Base-by-base conservation (phyloP, 768 basidiomycete species). In the Kwoniella newhampshirensis region DNA sequence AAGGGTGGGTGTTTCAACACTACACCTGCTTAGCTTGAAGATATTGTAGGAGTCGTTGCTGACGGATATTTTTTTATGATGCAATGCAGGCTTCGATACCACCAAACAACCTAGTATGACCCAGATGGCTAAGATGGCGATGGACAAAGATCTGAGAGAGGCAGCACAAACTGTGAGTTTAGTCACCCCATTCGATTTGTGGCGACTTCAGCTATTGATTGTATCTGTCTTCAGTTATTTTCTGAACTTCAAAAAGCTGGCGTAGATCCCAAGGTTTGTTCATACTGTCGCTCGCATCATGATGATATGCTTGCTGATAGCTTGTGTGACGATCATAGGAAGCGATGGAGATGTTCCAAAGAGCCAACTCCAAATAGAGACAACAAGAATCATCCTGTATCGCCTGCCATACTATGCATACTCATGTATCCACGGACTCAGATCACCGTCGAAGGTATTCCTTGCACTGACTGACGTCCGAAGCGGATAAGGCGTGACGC, bases 111-210 rank as follows among this genome's bases (percentile, higher is more conserved):
- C 68, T 17, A 63, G 59, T 21, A 68, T 54, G 50, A 63, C 67
- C 43, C 57, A 68, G 50, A 67, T 73, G 62, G 54, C 66, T 23
- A 64, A 66, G 47, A 57, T 73, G 45, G 64, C 59, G 8, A 62
- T 68, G 62, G 68, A 73, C 36, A 65, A 57, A 40, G 68, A 73
- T 27, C 54, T 73, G 52, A 47, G 71, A 30, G 55, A 48, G 23
- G 71, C 71, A 1, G 63, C 62, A 8, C 53, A 45, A 40, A 70
- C 58, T 32, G 68, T 69, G 43, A 45, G 67, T 48, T 23, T 18
- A 12, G 9, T 21, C 15, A 25, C 12, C 9, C n/a, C n/a, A n/a
- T n/a, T n/a, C n/a, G n/a, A n/a, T n/a, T n/a, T n/a, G n/a, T n/a
- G n/a, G n/a, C n/a, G n/a, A n/a, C n/a, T n/a, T n/a, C n/a, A n/a